Base-by-base conservation (phyloP, 169 alveolate genomes). In the Eimeria maxima region DNA sequence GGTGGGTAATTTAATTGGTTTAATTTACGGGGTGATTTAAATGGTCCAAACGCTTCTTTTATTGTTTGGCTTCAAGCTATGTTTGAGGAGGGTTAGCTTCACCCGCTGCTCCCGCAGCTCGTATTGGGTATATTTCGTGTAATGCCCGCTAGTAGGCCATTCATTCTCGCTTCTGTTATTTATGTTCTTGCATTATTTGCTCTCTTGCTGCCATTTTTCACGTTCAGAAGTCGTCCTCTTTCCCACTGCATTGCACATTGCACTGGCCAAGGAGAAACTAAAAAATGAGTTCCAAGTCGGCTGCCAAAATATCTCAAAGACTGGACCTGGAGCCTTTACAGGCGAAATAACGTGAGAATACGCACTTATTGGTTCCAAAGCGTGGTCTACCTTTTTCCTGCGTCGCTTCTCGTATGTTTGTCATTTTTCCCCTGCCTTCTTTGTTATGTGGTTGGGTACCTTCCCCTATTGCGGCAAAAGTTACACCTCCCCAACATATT, bases 241-340 rank as follows among this genome's bases (percentile, higher is more conserved):
- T 81, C 99, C 99, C 71, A 97, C 98, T 67, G 97, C 97, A 78
- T 94, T 98, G 29, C 99, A 99, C 95, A 96, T 98, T 71, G 97
- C 98, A 27, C 84, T 95, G 89, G 98, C 98, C 45, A 90, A 96
- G 92, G 98, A 97, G 42, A 90, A 97, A 89, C 92, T 98, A 65
- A 69, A 96, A 24, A 96, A 96, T 38, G 96, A 96, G 67, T 98
- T 98, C 92, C 90, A 98, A 95, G 97, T 99, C 47, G 99, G 99
- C 33, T 97, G 99, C 63, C 99, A 99, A 97, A 99, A 99, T 96
- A 93, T 98, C 47, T 98, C 99, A 45, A 97, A 97, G 96, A 98
- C 98, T 84, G 99, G 99, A 76, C 97, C 96, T 86, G 99, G 99
- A 42, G 99, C 99, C 44, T 99, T 97, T 98, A 99, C 99, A 29